Evolutionary conservation across 2,329 filamentous ascomycete species (phyloP), one percentile per base, ranked within the genome.

Genomic region (Pseudocercospora pini-densiflorae): DNA sequence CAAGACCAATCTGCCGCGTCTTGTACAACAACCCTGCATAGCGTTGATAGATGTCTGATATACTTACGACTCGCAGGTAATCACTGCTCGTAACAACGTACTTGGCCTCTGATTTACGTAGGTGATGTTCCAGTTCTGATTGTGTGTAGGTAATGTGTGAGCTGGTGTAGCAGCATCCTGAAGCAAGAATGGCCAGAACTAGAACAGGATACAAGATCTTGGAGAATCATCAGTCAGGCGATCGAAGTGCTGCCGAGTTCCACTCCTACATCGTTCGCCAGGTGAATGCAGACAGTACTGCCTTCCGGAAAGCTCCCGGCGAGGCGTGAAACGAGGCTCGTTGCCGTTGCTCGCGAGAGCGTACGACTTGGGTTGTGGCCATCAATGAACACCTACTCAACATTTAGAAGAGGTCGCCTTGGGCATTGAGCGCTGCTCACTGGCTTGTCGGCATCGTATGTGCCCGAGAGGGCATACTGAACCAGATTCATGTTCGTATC

Each of bases 111-210:
- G 82, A 82, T 43, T 81, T 73, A 5, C 73, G 65, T 53, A 86
- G 73, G 65, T 84, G 79, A 68, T 86, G 83, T 14, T 79, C 76
- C 14, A 86, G 74, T 73, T 86, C 84, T 31, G 79, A 70, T 9
- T 77, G 73, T 36, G 81, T 83, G 68, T 82, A 85, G 14, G 79
- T 77, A 4, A 82, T 79, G 68, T 86, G 86, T 16, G 82, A 80
- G 19, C 83, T 84, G 68, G 83, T 83, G 72, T 83, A 85, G 45
- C 83, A 76, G 59, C 81, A 83, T 14, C 81, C 81, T 43, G 82
- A 80, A 24, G 81, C 83, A 67, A 85, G 80, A 61, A 85, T 82
- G 24, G 81, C 84, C 8, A 87, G 73, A 27, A 83, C 81, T 3
- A 86, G 69, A 33, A 86, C 76, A 6, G 80, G 79, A 64, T 86